Conservation (phyloP, 768 basidiomycete genomes). For the Tephrocybe sp. region DNA sequence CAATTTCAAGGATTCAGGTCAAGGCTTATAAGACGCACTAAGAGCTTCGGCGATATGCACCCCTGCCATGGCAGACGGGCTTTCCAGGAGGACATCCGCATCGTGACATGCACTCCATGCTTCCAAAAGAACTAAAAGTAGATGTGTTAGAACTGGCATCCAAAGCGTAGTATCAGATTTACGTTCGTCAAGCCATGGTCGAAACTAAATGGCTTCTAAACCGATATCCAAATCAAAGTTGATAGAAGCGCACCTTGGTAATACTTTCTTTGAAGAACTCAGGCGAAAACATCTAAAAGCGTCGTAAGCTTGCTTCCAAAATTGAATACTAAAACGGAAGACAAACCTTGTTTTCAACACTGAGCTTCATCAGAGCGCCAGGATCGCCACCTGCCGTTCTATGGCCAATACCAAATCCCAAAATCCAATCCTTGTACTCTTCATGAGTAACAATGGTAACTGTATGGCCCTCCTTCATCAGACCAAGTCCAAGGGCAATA, state of each 20-base stretch:
- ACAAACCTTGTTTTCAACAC: slow-evolving; percentile 35
- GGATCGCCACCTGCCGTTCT: slow-evolving; percentile 68
- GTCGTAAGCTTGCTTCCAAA: background rate
- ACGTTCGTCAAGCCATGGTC: slow-evolving; percentile 66
- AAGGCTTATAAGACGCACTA: slow-evolving; percentile 28
- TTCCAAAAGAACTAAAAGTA: slow-evolving; percentile 48
- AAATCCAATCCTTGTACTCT: slow-evolving; percentile 54
- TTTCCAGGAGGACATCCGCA: slow-evolving; percentile 65
- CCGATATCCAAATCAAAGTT: background rate
- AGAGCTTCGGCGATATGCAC: slow-evolving; percentile 71
- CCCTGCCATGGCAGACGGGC: slow-evolving; percentile 67
- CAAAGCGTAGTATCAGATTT: slow-evolving; percentile 18
- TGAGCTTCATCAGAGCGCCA: slow-evolving; percentile 65
- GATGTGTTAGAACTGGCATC: background rate
- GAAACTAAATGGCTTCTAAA: slow-evolving; percentile 36
- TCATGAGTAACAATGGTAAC: slow-evolving; percentile 60
- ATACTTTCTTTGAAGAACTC: slow-evolving; percentile 68
- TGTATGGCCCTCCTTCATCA: slow-evolving; percentile 46
- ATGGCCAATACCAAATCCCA: slow-evolving; percentile 56
- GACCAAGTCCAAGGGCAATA: slow-evolving; percentile 48
- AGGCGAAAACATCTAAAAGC: slow-evolving; percentile 66
- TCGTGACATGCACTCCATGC: slow-evolving; percentile 62
- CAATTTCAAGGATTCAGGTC: slow-evolving; percentile 2
- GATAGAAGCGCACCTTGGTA: slow-evolving; percentile 36
- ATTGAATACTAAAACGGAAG: slow-evolving; percentile 1